Conservation (phyloP, 2,329 filamentous ascomycete genomes). For the Pestalotiopsis sp. region DNA sequence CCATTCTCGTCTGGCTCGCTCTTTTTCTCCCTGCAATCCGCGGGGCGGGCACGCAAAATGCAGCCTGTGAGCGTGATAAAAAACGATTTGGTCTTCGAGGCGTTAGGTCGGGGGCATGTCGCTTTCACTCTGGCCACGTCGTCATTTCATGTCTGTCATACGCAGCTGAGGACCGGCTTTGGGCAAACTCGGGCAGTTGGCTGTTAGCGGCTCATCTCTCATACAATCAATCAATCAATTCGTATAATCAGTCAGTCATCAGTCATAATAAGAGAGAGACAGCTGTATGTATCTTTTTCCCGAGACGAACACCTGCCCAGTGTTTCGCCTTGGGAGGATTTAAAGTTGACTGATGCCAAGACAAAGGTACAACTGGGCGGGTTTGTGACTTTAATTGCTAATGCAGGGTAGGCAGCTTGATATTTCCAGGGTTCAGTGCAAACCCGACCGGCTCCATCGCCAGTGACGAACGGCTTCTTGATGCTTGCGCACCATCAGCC, state of each 20-base stretch:
- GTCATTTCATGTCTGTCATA: not conserved
- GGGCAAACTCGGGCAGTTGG: not conserved
- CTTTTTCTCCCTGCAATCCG: not conserved
- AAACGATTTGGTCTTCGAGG: not conserved
- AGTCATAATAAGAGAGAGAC: not conserved
- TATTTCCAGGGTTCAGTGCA: not conserved
- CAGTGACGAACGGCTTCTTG: not conserved
- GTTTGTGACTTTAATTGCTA: not conserved
- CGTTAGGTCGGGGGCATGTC: not conserved
- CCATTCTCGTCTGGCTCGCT: too few relatives aligned
- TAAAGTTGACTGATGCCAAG: conserved; percentile 14
- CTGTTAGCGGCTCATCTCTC: too few relatives aligned
- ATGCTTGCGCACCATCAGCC: not conserved
- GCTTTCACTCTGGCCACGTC: not conserved
- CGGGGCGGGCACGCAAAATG: not conserved
- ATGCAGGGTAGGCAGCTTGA: not conserved
- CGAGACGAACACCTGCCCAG: not conserved
- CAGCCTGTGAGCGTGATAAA: not conserved
- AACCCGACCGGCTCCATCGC: not conserved
- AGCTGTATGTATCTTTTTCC: not conserved
- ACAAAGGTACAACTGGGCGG: conserved; percentile 1
- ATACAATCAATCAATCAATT: not conserved
- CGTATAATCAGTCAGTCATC: not conserved
- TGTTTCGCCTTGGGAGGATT: conserved; percentile 12
- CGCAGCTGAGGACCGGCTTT: not conserved